These are phyloP conservation scores for Fusarium sp. DNA, from an alignment of 2,329 filamentous ascomycete genomes.

Conservation along the genomic window DNA sequence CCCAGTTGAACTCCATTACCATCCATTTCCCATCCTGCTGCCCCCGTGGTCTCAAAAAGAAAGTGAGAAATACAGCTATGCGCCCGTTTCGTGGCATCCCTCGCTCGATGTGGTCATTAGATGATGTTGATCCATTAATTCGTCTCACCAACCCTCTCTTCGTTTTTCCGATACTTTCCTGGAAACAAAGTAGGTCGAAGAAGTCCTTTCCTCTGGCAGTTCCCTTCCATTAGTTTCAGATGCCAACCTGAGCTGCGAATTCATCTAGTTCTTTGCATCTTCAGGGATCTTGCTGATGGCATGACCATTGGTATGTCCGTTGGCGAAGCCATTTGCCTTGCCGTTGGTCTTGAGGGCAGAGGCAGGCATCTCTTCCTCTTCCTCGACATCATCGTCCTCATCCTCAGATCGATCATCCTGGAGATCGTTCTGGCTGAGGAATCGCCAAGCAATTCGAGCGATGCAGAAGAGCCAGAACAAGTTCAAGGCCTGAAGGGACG, in stretches of 20 bases:
- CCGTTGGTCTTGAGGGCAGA: constrained; percentile 39
- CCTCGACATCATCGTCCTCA: constrained; percentile 64
- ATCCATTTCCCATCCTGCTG: constrained; percentile 9
- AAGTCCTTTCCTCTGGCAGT: background rate
- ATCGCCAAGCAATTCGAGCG: constrained; percentile 77
- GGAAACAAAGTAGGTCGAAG: background rate
- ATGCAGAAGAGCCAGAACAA: constrained; percentile 86
- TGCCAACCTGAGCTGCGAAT: background rate
- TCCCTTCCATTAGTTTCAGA: background rate
- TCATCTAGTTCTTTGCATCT: constrained; percentile 29
- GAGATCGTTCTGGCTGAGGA: constrained; percentile 68
- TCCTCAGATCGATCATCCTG: constrained; percentile 78
- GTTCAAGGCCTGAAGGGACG: constrained; percentile 77
- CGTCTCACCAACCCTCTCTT: constrained; percentile 25
- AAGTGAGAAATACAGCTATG: constrained; percentile 21
- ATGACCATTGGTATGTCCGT: constrained; percentile 26
- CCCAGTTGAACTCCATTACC: constrained; percentile 29
- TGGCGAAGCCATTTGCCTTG: constrained; percentile 23
- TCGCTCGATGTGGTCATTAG: constrained; percentile 32
- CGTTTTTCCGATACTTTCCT: background rate
- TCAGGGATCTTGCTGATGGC: constrained; percentile 30
- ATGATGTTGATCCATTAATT: constrained; percentile 40
- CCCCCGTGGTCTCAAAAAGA: constrained; percentile 17
- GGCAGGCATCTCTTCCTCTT: constrained; percentile 58
- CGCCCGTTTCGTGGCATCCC: constrained; percentile 18